Conservation (phyloP, 2,329 filamentous ascomycete genomes). For the Fusarium anthophilum region DNA sequence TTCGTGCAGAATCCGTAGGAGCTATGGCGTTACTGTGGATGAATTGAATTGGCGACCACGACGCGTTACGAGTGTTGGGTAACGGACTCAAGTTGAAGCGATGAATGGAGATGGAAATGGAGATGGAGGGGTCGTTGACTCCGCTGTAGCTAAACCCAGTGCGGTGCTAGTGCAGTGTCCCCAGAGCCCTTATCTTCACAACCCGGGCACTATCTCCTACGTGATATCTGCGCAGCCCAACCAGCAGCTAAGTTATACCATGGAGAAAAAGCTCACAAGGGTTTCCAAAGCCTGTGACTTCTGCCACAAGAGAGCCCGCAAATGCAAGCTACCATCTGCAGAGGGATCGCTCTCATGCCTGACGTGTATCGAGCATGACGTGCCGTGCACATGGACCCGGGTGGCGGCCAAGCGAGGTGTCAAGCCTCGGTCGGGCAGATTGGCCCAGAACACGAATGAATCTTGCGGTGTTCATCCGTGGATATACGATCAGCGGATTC, state of each 20-base stretch:
- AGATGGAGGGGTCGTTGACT: neutral
- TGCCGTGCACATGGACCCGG: neutral
- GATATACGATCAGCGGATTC: neutral
- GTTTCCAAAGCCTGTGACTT: neutral
- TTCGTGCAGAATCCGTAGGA: fast-evolving
- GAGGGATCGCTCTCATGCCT: neutral
- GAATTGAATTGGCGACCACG: neutral
- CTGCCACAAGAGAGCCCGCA: neutral
- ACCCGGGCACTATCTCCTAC: fast-evolving
- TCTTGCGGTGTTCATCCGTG: fast-evolving
- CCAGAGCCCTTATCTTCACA: neutral
- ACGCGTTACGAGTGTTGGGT: neutral
- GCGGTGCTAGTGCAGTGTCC: neutral
- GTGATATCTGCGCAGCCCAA: neutral
- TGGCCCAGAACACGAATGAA: neutral
- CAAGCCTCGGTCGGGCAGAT: neutral
- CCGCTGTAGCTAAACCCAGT: neutral
- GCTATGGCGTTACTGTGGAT: neutral
- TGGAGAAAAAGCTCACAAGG: neutral
- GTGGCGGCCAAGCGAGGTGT: neutral
- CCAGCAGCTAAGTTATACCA: neutral
- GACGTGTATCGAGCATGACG: neutral
- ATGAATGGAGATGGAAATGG: neutral
- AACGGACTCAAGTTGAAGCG: neutral
- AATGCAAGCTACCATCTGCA: neutral